Conservation (phyloP, 768 basidiomycete species). For the Russula sp. region DNA sequence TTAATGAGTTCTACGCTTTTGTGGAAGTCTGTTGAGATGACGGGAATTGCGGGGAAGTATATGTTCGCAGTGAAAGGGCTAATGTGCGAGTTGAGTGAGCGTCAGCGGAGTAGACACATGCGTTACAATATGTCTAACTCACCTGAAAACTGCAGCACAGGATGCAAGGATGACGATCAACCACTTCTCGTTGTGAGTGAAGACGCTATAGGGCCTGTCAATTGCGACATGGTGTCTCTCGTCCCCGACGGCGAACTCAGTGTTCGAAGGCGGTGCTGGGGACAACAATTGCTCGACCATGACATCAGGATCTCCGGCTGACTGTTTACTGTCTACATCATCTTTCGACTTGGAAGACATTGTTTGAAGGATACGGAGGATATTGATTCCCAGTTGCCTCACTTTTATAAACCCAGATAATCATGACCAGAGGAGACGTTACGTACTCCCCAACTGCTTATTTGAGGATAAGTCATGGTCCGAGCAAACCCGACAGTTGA, state of each 20-base stretch:
- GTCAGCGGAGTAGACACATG: neutral
- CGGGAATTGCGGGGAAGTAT: conserved; percentile 77
- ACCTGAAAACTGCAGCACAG: conserved; percentile 65
- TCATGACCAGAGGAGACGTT: neutral
- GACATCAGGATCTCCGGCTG: neutral
- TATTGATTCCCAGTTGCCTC: neutral
- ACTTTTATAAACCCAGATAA: neutral
- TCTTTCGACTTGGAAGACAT: neutral
- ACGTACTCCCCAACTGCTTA: neutral
- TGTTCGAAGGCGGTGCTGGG: too few species aligned
- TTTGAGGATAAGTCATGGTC: neutral
- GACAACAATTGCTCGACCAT: neutral
- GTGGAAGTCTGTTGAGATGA: conserved; percentile 57
- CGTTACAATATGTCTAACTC: neutral
- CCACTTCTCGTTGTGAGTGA: conserved; percentile 61
- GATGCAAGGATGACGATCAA: conserved; percentile 58
- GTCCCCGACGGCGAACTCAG: neutral
- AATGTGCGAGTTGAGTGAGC: neutral
- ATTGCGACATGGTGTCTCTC: conserved; percentile 32
- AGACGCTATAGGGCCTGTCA: conserved; percentile 46
- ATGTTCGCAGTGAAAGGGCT: conserved; percentile 74
- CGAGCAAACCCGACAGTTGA: neutral
- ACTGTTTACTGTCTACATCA: neutral
- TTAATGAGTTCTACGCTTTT: conserved; percentile 72
- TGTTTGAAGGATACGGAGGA: neutral